phyloP scores from a whole-genome alignment of 2,329 filamentous ascomycete genomes.

The Monilinia vaccinii-corymbosi region DNA sequence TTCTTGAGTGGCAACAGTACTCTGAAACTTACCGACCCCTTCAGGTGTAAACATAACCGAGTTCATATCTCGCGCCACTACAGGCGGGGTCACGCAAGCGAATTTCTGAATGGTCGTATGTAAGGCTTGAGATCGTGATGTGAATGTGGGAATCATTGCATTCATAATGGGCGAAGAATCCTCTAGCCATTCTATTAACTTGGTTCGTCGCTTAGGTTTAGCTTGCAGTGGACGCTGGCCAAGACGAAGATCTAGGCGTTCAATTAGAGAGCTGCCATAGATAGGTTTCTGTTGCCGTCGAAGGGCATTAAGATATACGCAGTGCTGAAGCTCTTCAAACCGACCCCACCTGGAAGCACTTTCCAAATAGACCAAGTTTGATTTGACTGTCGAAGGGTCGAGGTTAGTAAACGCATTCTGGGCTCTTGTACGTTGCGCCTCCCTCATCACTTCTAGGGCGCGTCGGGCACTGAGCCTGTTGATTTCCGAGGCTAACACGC shows the following conservation, averaged over 20 bases:
- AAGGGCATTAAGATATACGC: constrained; percentile 70
- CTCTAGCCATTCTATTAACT: constrained; percentile 66
- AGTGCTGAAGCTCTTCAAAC: constrained; percentile 72
- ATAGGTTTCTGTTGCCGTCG: constrained; percentile 73
- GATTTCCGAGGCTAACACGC: constrained; percentile 42
- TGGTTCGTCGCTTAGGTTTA: constrained; percentile 49
- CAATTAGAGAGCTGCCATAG: constrained; percentile 72
- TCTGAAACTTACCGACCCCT: constrained; percentile 48
- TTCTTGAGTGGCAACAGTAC: constrained; percentile 46
- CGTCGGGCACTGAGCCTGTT: constrained; percentile 62
- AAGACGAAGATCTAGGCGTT: constrained; percentile 58
- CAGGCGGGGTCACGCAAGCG: constrained; percentile 83
- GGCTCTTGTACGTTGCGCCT: constrained; percentile 56
- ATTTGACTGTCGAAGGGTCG: constrained; percentile 58
- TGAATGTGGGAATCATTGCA: constrained; percentile 63
- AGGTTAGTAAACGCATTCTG: constrained; percentile 46
- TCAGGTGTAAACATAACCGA: constrained; percentile 55
- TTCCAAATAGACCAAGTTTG: constrained; percentile 64
- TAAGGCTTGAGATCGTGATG: constrained; percentile 62
- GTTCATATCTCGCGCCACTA: constrained; percentile 70
- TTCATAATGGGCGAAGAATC: constrained; percentile 55
- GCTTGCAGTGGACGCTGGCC: constrained; percentile 50
- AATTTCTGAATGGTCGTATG: constrained; percentile 77
- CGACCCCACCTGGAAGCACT: constrained; percentile 58
- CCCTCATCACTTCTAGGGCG: constrained; percentile 59